These are phyloP conservation scores for Mycena amicta DNA, from an alignment of 768 basidiomycete genomes.

Conservation along the genomic window DNA sequence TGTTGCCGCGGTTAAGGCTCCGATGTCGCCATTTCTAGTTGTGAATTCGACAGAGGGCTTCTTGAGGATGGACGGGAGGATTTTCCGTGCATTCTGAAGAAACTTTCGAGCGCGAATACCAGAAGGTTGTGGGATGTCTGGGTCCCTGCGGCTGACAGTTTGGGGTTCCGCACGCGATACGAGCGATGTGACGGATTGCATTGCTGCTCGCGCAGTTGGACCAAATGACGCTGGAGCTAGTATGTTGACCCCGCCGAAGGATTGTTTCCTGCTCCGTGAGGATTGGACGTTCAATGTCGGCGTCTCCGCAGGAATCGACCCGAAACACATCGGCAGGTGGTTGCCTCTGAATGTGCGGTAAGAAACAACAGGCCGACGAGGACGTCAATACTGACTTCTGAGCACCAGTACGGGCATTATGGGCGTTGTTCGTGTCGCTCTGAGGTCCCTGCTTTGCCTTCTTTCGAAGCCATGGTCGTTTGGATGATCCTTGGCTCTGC, in stretches of 20 bases:
- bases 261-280: conserved; percentile 8
- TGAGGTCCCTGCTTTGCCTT: too few species aligned
- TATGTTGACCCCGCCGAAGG: conserved; percentile 4
- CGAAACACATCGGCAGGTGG: conserved; percentile 13
- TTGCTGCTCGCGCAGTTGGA: conserved; percentile 6
- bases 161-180: too few species aligned
- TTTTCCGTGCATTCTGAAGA: background rate
- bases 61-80: background rate
- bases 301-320: background rate
- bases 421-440: too few species aligned
- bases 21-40: too few species aligned
- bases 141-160: background rate
- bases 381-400: too few species aligned
- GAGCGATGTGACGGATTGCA: conserved; percentile 6
- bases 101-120: background rate
- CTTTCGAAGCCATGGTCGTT: too few species aligned
- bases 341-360: too few species aligned
- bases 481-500: too few species aligned
- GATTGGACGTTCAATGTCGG: background rate
- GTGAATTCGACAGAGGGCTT: too few species aligned
- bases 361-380: too few species aligned
- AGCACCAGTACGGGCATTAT: too few species aligned
- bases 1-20: background rate
- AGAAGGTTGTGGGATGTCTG: background rate
- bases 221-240: background rate